Evolutionary conservation across 192 early-diverging fungal genomes (phyloP), one percentile per base, ranked within the genome.

Genomic region (Coemansia aciculifera): DNA sequence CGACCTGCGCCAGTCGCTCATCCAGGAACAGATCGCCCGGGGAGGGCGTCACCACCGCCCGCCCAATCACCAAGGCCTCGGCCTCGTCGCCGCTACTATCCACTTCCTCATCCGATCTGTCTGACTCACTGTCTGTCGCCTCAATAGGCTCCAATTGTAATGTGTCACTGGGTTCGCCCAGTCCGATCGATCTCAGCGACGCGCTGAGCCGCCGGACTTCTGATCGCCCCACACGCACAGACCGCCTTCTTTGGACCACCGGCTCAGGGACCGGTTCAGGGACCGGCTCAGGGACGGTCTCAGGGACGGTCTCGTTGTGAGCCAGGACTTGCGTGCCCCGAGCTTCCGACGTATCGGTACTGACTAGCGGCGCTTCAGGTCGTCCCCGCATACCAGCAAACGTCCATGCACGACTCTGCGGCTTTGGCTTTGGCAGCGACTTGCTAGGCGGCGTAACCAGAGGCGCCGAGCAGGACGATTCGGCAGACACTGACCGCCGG

Each of bases 11-110:
- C 31, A 89, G 79, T 61, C 87, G 84, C 61, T 73, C 54, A 10
- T 85, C 81, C 13, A 91, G 70, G 27, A 93, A 84, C 56, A 93
- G 69, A 67, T 91, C 91, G 31, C 89, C 90, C 0, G 90, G 91
- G 15, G 89, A 81, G 0, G 90, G 87, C 32, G 86, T 73, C 57
- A 85, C 82, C 1, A 90, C 76, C 40, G 87, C 83, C 0, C 84
- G 75, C 31, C 77, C 78, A 12, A 83, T 63, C 11, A 72, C 72
- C 36, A 84, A 75, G 17, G 75, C 72, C 66, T 77, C 77, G 29
- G 72, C 74, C 46, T 70, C 77, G 34, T 75, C 74, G 54, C 64
- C 54, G 10, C 66, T 44, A 37, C 36, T 38, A 5, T 15, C 36
- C 6, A 9, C n/a, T 21, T 37, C 44, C 27, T 73, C 65, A 10